phyloP scores from a whole-genome alignment of 1,284 basidiomycete species.

The Ceratobasidium sp. region DNA sequence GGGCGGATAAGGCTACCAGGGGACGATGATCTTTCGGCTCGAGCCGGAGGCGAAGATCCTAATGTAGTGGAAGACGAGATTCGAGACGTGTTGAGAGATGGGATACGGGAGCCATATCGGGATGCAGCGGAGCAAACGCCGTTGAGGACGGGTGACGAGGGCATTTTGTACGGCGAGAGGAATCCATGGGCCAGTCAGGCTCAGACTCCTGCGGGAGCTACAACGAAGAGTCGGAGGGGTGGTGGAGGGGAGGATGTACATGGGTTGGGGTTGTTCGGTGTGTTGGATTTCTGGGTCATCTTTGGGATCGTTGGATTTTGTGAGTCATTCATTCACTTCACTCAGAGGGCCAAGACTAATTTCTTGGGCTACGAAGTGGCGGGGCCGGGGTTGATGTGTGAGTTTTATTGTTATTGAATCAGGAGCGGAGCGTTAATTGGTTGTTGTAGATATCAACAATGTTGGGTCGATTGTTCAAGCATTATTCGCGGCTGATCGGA shows the following conservation, averaged over 20 bases:
- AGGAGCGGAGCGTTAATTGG: not conserved
- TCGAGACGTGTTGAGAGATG: not conserved
- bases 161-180: conserved; percentile 33
- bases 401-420: conserved; percentile 52
- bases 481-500: conserved; percentile 74
- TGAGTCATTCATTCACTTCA: conserved; percentile 55
- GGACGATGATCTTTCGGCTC: conserved; percentile 2
- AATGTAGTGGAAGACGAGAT: conserved; percentile 9
- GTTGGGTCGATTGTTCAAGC: conserved; percentile 93
- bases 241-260: conserved; percentile 60
- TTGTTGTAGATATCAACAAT: conserved; percentile 86
- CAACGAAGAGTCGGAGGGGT: not conserved
- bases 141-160: conserved; percentile 29
- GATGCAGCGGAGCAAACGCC: conserved; percentile 18
- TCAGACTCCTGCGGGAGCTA: conserved; percentile 9
- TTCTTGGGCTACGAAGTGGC: conserved; percentile 68
- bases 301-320: conserved; percentile 78
- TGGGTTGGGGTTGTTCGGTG: conserved; percentile 65
- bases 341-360: not conserved
- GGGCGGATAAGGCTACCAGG: conserved; percentile 29
- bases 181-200: conserved; percentile 45
- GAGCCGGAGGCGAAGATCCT: conserved; percentile 12
- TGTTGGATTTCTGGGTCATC: conserved; percentile 82
- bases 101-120: not conserved
- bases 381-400: conserved; percentile 92